Evolutionary conservation across 306 rosid species (phyloP).

Genomic region (Oxytropis ochrocephala): DNA sequence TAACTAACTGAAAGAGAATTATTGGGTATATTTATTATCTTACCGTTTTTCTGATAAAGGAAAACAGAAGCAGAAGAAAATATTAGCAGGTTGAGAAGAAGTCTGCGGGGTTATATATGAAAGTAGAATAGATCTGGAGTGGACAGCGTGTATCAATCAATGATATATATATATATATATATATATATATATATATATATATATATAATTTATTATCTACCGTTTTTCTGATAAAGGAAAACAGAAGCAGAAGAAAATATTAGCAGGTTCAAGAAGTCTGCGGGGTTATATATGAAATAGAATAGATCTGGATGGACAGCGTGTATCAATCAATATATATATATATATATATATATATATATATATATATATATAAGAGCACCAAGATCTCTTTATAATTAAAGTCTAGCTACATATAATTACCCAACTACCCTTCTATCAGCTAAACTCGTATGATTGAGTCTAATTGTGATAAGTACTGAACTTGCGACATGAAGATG

Average conservation of each 20-base stretch:
- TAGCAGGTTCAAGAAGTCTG: background rate
- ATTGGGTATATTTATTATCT: background rate
- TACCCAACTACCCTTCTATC: slow-evolving; percentile 42
- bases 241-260: background rate
- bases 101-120: slow-evolving; percentile 4
- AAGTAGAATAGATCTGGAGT: background rate
- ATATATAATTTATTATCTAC: background rate
- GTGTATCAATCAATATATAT: background rate
- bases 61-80: slow-evolving; percentile 1
- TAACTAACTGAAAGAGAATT: background rate
- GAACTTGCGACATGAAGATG: background rate
- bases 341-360: background rate
- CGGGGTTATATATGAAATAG: slow-evolving; percentile 14
- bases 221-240: background rate
- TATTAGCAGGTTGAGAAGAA: background rate
- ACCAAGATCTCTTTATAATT: slow-evolving; percentile 19
- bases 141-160: background rate
- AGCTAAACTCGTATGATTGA: background rate
- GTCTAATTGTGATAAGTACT: background rate
- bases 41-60: background rate
- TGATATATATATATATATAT: background rate
- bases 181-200: background rate
- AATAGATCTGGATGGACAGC: background rate
- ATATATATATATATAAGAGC: too few relatives aligned
- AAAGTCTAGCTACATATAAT: slow-evolving; percentile 11